Evolutionary conservation across 139 green algal species (phyloP).

Genomic region (Coccomyxa sp.): DNA sequence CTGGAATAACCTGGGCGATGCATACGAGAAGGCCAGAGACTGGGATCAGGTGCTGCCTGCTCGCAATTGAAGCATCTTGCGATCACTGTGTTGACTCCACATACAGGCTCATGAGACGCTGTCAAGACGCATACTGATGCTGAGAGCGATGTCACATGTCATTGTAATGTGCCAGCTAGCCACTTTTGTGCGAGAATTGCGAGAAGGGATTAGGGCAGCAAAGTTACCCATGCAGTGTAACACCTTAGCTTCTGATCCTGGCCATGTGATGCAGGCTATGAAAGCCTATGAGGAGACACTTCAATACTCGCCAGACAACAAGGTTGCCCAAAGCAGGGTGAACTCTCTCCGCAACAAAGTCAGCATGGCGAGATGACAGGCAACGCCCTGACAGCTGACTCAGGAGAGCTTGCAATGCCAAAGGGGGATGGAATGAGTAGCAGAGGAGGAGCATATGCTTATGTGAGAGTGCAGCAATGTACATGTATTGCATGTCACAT

Average conservation of each 20-base stretch:
- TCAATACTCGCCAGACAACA: slow-evolving; percentile 80
- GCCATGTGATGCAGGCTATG: neutral
- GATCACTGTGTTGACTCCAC: no score
- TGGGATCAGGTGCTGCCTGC: slow-evolving; percentile 69
- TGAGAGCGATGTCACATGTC: neutral
- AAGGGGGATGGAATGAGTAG: no score
- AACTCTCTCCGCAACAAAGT: slow-evolving; percentile 17
- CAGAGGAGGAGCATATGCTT: no score
- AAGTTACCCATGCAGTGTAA: neutral
- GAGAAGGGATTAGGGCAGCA: neutral
- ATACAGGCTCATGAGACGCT: no score
- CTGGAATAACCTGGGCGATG: slow-evolving; percentile 99
- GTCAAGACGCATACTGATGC: neutral
- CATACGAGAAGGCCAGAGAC: slow-evolving; percentile 71
- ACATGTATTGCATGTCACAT: no score
- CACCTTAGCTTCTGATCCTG: neutral
- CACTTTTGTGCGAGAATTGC: neutral
- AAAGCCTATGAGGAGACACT: slow-evolving; percentile 50
- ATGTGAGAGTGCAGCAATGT: no score
- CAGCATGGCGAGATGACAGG: neutral
- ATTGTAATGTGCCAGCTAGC: neutral
- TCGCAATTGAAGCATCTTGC: no score
- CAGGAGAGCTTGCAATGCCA: no score
- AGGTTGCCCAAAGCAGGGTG: slow-evolving; percentile 57
- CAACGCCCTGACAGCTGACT: no score